Percentiles rank a stretch among this genome's conserved stretches.
Evolutionary conservation across 2,329 filamentous ascomycete species (phyloP).

Genomic region (Lithohypha guttulata): DNA sequence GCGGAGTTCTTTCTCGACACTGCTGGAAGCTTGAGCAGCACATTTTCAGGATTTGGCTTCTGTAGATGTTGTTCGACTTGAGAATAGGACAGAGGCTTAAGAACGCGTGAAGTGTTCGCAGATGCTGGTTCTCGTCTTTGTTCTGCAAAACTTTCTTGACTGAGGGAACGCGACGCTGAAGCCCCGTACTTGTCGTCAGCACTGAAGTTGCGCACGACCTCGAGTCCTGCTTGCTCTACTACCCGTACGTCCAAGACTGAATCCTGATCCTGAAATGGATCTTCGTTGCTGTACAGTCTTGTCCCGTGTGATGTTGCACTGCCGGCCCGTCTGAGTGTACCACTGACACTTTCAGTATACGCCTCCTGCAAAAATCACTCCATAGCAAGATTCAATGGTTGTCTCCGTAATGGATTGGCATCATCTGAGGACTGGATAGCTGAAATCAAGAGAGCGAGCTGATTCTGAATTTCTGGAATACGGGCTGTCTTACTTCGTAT

Average conservation of each 20-base stretch:
- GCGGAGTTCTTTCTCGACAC: no score
- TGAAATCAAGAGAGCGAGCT: neutral
- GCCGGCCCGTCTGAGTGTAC: neutral
- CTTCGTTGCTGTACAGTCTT: neutral
- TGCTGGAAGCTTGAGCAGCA: no score
- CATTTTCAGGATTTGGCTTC: no score
- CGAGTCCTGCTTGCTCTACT: neutral
- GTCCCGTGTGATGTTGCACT: neutral
- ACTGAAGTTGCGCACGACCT: no score
- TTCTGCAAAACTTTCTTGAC: neutral
- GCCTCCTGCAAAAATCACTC: conserved; percentile 3
- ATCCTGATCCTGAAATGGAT: neutral
- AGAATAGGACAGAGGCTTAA: no score
- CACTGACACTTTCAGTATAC: conserved; percentile 1
- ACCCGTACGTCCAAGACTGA: neutral
- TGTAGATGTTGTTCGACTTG: no score
- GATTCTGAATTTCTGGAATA: conserved; percentile 1
- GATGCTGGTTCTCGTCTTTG: no score
- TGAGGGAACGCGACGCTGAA: neutral
- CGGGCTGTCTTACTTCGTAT: conserved; percentile 1
- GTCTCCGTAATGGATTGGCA: neutral
- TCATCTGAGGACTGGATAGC: neutral
- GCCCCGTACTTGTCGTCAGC: neutral
- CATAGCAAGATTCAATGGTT: neutral
- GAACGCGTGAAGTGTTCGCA: no score